Evolutionary conservation across 2,329 filamentous ascomycete species (phyloP).

Genomic region (Ophiostoma pallidulum): DNA sequence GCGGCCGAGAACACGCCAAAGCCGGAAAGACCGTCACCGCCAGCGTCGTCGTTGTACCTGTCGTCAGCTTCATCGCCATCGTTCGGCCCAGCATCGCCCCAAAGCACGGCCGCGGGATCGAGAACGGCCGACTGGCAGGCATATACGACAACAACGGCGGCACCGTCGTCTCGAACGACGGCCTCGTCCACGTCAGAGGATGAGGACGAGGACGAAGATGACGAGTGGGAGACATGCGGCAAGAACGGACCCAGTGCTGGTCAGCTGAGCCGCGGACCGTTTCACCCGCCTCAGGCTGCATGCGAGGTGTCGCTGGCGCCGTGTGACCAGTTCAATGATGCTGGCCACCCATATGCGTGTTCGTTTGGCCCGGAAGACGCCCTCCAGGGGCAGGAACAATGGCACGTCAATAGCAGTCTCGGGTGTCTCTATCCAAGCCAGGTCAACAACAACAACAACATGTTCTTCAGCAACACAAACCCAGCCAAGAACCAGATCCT

Average conservation of each 20-base stretch:
- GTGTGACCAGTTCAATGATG: slow-evolving; percentile 18
- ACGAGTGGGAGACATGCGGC: neutral
- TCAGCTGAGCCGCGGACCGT: slow-evolving; percentile 4
- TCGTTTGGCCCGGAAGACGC: slow-evolving; percentile 18
- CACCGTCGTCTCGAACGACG: neutral
- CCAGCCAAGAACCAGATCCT: slow-evolving; percentile 16
- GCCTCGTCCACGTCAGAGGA: neutral
- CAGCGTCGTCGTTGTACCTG: neutral
- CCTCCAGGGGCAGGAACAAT: slow-evolving; percentile 19
- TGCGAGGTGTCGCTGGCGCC: slow-evolving; percentile 14
- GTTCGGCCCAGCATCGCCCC: neutral
- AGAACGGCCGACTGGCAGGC: too few species aligned
- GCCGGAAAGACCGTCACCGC: neutral
- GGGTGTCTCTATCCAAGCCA: slow-evolving; percentile 17
- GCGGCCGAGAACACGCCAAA: neutral
- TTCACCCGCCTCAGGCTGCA: slow-evolving; percentile 16
- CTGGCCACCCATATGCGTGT: slow-evolving; percentile 18
- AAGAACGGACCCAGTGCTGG: neutral
- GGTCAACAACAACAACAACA: slow-evolving; percentile 17
- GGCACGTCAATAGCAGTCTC: slow-evolving; percentile 19
- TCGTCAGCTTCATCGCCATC: neutral
- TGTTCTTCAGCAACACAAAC: slow-evolving; percentile 19
- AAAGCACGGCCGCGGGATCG: too few species aligned
- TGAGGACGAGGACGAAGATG: neutral
- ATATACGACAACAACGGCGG: neutral